phyloP scores from a whole-genome alignment of 2,329 filamentous ascomycete species.

The Ophiosphaerella herpotricha region DNA sequence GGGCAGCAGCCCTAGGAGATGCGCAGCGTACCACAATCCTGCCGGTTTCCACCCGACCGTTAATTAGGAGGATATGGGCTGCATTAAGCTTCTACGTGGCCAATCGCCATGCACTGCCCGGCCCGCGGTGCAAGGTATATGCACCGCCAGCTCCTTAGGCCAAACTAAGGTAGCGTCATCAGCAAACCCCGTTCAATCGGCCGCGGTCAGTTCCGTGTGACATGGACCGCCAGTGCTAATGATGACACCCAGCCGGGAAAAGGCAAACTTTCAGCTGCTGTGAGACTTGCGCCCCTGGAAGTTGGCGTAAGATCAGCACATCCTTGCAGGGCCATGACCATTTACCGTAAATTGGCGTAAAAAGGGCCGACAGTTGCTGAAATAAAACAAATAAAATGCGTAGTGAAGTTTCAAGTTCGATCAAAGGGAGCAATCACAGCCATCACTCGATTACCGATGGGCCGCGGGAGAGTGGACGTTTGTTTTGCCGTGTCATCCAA shows the following conservation, averaged over 20 bases:
- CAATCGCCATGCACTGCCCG: conserved; percentile 14
- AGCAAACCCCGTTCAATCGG: background rate
- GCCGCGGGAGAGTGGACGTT: no score
- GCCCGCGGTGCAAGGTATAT: conserved; percentile 18
- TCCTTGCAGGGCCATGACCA: background rate
- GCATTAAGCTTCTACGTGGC: conserved; percentile 6
- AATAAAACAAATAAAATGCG: no score
- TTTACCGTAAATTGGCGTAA: background rate
- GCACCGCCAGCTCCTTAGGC: conserved; percentile 12
- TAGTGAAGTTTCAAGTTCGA: no score
- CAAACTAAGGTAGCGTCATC: conserved; percentile 3
- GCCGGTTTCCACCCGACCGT: conserved; percentile 12
- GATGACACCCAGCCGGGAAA: background rate
- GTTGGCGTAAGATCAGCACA: background rate
- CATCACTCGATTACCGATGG: no score
- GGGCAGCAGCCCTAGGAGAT: conserved; percentile 14
- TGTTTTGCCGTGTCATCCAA: no score
- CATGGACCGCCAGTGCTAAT: background rate
- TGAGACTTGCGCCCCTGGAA: background rate
- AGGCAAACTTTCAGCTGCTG: background rate
- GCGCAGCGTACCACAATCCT: conserved; percentile 15
- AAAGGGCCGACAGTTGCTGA: no score
- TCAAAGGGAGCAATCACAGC: no score
- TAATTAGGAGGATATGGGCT: conserved; percentile 16
- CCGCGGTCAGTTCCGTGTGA: background rate